Evolutionary conservation across 805 yeast species (phyloP).

Genomic region (Saccharomycopsis amapae): DNA sequence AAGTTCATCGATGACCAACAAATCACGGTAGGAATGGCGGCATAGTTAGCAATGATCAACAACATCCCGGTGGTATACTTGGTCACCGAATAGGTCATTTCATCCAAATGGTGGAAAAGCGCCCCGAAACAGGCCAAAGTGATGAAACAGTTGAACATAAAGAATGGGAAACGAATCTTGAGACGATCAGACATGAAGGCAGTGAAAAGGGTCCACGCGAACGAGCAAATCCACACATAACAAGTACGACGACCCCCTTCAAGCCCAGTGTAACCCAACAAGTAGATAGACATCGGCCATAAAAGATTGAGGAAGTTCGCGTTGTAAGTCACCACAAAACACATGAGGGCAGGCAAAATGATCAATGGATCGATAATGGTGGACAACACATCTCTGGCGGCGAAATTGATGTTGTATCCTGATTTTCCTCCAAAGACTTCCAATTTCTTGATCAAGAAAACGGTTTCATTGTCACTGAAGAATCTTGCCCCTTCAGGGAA

Average conservation of each 20-base stretch:
- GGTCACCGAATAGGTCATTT: background rate
- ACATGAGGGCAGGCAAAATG: conserved; percentile 8
- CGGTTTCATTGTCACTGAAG: conserved; percentile 42
- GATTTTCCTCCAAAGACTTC: conserved; percentile 46
- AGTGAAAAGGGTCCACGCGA: background rate
- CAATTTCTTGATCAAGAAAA: conserved; percentile 50
- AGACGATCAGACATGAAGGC: conserved; percentile 34
- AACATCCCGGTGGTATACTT: background rate
- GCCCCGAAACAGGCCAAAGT: background rate
- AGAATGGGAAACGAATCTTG: conserved; percentile 38
- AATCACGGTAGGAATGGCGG: conserved; percentile 59
- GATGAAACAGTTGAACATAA: conserved; percentile 25
- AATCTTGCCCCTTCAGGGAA: conserved; percentile 65
- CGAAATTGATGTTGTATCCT: conserved; percentile 41
- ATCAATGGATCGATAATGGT: conserved; percentile 25
- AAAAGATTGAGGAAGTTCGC: conserved; percentile 55
- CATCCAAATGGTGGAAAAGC: background rate
- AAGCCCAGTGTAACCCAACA: conserved; percentile 56
- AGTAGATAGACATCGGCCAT: conserved; percentile 29
- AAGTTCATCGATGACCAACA: conserved; percentile 59
- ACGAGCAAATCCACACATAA: conserved; percentile 30
- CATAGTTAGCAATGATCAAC: conserved; percentile 40
- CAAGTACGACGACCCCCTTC: conserved; percentile 74
- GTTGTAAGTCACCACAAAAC: conserved; percentile 41
- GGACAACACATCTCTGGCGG: conserved; percentile 35